Evolutionary conservation across 106 monocot genomes (phyloP), one percentile per base, ranked within the genome.

Genomic region (Agapanthus africanus): DNA sequence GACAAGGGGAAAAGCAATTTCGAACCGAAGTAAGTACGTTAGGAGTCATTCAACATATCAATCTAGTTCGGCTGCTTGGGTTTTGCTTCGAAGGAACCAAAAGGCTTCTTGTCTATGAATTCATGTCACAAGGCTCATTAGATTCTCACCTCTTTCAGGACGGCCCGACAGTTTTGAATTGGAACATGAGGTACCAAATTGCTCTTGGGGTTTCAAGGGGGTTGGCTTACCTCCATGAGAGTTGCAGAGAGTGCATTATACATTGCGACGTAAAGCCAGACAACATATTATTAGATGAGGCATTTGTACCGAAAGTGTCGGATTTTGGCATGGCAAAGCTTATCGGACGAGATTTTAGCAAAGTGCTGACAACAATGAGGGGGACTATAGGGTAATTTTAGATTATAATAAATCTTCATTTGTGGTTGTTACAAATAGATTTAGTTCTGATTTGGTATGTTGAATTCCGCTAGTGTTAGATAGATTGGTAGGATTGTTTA

Each of bases 191-290:
- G 54, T 69, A 70, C 67, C 54, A 70, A 11, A 57, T 86, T 0
- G 82, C 82, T 2, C 13, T 82, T 0, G 86, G 86, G 11, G 74
- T 77, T 11, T 79, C 86, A 1, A 26, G 77, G 15, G 86, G 79
- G 7, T 59, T 86, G 2, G 82, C 86, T 1, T 86, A 86, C 39
- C 74, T 86, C 13, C 86, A 86, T 73, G 86, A 86, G 10, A 82
- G 74, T 59, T 86, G 86, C 67, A 42, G 71, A 19, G 79, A 82
- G 54, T 68, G 82, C 66, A 86, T 86, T 34, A 71, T 82, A 18
- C 86, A 86, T 63, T 86, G 86, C 50, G 86, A 86, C 40, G 79
- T 86, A 19, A 86, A 86, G 79, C 86, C 86, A 18, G 86, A 86
- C 76, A 86, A 86, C 66, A 82, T 86, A 8, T 63, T 86, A 14